These are phyloP conservation scores for Mollisiaceae sp. DNA, from an alignment of 2,329 filamentous ascomycete species.

Conservation along the genomic window DNA sequence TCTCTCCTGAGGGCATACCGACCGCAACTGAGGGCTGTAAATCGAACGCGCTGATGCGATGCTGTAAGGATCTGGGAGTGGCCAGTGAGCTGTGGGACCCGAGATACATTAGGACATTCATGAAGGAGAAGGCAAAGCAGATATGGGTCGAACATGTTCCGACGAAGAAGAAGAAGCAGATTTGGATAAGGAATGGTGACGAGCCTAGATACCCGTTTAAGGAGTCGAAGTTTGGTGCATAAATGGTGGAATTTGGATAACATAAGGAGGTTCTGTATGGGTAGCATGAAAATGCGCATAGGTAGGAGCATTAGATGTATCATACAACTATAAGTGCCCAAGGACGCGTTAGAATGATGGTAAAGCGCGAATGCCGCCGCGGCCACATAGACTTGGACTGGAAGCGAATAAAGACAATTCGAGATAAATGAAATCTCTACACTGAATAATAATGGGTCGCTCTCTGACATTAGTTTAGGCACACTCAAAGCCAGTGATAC, in stretches of 20 bases:
- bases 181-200: slow-evolving; percentile 86
- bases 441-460: neutral
- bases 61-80: slow-evolving; percentile 96
- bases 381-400: neutral
- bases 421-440: neutral
- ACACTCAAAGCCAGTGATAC: neutral
- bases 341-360: neutral
- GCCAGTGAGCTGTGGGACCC: slow-evolving; percentile 98
- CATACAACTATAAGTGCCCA: neutral
- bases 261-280: neutral
- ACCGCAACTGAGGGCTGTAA: slow-evolving; percentile 97
- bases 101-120: slow-evolving; percentile 83
- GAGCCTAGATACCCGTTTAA: slow-evolving; percentile 68
- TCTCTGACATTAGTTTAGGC: neutral
- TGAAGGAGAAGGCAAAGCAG: slow-evolving; percentile 75
- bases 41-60: slow-evolving; percentile 96
- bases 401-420: neutral
- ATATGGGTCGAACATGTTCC: slow-evolving; percentile 86
- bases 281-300: neutral
- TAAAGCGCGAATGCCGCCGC: neutral
- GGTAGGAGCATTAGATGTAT: neutral
- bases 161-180: slow-evolving; percentile 88
- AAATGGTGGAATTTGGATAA: slow-evolving; percentile 2
- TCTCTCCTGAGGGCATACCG: slow-evolving; percentile 85
- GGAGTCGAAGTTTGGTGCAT: slow-evolving; percentile 46